Percentiles rank a stretch among this genome's conserved stretches.
Conservation (phyloP, 768 basidiomycete genomes). For the Hygrophoropsis aurantiaca region DNA sequence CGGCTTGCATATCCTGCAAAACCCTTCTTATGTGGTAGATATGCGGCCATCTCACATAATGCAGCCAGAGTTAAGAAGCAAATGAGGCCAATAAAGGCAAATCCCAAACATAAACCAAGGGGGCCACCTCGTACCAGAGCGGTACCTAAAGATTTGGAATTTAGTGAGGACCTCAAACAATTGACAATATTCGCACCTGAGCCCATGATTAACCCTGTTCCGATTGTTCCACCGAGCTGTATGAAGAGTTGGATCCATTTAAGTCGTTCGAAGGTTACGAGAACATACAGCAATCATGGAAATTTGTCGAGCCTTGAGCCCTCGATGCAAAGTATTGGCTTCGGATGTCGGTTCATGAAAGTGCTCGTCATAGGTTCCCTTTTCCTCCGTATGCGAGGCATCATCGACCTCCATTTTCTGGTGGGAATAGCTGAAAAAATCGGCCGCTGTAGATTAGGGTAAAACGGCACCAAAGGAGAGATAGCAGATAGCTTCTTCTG, state of each 20-base stretch:
- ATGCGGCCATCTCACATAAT: conserved; percentile 39
- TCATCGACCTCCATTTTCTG: neutral
- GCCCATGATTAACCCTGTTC: conserved; percentile 57
- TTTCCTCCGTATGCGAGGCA: conserved; percentile 8
- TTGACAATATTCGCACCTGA: conserved; percentile 9
- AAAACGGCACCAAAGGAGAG: no score
- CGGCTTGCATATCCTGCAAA: conserved; percentile 61
- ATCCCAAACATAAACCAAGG: conserved; percentile 44
- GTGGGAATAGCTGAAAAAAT: neutral
- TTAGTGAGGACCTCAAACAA: neutral
- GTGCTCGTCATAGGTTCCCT: conserved; percentile 23
- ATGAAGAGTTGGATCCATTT: neutral
- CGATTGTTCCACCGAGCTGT: conserved; percentile 51
- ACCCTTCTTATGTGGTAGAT: conserved; percentile 61
- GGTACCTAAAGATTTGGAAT: conserved; percentile 47
- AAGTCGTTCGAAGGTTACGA: neutral
- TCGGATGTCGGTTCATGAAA: conserved; percentile 34
- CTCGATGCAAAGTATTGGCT: conserved; percentile 47
- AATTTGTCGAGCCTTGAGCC: conserved; percentile 54
- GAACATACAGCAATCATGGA: conserved; percentile 54
- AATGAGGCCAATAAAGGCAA: conserved; percentile 52
- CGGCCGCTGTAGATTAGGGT: no score
- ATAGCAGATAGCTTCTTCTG: neutral
- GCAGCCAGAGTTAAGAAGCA: conserved; percentile 62
- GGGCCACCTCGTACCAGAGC: conserved; percentile 59